Base-by-base conservation (phyloP, 805 yeast genomes). In the Millerago galiae region DNA sequence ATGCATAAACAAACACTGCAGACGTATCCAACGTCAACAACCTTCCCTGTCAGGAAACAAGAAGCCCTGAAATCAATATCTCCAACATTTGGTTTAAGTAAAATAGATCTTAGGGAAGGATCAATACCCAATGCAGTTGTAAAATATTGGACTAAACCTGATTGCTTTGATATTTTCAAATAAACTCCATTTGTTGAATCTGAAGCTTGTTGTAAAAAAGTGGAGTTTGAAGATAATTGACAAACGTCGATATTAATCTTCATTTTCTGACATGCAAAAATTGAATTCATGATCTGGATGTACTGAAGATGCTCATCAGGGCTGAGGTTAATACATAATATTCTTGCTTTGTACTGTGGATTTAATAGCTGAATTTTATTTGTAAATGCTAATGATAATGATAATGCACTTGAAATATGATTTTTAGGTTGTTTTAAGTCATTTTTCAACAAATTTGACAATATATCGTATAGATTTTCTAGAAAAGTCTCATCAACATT, bases 111-210 rank as follows among this genome's bases (percentile, higher is more conserved):
- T 28, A 91, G 66, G 12, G 83, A 73, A 0, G 98, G 96, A 52
- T 90, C 97, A 9, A 91, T 79, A 52, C 86, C 81, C 63, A 84
- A 80, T 2, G 96, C 93, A 3, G 95, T 83, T 3, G 79, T 59
- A 28, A 93, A 68, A 51, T 87, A 86, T 58, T 91, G 97, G 2
- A 90, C 76, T 34, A 93, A 65, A 0, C 96, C 98, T 35, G 68
- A 65, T 1, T 91, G 83, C 43, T 81, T 74, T 3, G 71, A 72
- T 17, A 91, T 72, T 34, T 70, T 69, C 44, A 91, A 68, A 58
- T 91, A 93, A 2, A 89, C 80, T 3, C 99, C 99, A 51, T 81
- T 77, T 0, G 99, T 91, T 8, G 96, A 88, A 64, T 93, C 99
- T 0, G 95, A 77, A 0, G 98, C 96, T 59, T 93, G 99, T 59